These are phyloP conservation scores for Geoglossum cookeanum DNA, from an alignment of 2,329 filamentous ascomycete genomes.

Conservation along the genomic window DNA sequence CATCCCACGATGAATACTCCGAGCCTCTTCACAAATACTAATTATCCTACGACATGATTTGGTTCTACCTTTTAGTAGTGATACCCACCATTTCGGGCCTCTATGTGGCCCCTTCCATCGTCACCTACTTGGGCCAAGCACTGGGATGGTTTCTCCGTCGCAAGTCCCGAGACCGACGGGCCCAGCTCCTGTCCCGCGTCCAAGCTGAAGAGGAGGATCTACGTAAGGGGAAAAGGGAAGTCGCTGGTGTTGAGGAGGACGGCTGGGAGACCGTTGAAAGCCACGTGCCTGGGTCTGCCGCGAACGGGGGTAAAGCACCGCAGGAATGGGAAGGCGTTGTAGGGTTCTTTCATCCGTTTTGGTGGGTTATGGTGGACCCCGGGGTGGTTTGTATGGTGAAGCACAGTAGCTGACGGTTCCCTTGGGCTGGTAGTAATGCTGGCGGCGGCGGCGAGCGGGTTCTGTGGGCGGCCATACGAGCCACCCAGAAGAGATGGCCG, in stretches of 20 bases:
- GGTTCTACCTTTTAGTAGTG: not conserved
- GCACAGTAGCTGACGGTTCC: constrained; percentile 5
- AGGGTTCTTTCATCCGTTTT: constrained; percentile 96
- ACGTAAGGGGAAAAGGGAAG: not conserved
- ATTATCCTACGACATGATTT: not conserved
- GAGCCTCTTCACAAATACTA: not conserved
- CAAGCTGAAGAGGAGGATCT: not conserved
- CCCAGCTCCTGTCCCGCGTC: not conserved
- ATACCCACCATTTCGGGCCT: not conserved
- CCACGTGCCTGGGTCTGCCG: constrained; percentile 25
- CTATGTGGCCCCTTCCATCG: not conserved
- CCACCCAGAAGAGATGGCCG: constrained; percentile 77
- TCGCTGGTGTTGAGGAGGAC: constrained; percentile 29
- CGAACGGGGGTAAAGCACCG: constrained; percentile 25
- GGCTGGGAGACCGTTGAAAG: constrained; percentile 53
- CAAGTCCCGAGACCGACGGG: not conserved
- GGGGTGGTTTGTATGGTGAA: not conserved
- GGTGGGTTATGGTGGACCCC: constrained; percentile 33
- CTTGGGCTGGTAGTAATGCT: constrained; percentile 48
- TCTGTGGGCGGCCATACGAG: constrained; percentile 84
- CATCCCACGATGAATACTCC: not conserved
- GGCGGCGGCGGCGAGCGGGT: constrained; percentile 91
- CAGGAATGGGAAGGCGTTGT: constrained; percentile 67
- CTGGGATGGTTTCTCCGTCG: constrained; percentile 3
- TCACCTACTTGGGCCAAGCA: not conserved